Conservation (phyloP, 805 yeast genomes). For the Kodamaea fukazawae region DNA sequence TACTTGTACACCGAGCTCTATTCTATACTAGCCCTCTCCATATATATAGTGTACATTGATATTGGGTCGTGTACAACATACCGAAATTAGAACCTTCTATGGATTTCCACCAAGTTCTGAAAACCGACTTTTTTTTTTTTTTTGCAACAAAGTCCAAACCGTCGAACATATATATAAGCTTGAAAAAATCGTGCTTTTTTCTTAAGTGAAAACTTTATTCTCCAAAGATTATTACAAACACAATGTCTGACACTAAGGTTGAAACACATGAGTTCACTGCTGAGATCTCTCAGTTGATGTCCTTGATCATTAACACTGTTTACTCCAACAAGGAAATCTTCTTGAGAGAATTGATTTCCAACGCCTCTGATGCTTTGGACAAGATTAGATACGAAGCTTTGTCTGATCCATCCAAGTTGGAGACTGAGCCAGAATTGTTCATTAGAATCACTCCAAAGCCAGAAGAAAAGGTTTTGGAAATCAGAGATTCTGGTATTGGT, state of each 20-base stretch:
- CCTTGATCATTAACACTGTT: conserved; percentile 99
- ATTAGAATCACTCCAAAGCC: conserved; percentile 97
- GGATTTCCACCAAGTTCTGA: conserved; percentile 10
- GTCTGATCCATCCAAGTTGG: conserved; percentile 87
- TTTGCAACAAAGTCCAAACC: conserved; percentile 7
- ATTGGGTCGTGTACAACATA: conserved; percentile 4
- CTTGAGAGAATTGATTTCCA: conserved; percentile 97
- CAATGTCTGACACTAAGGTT: conserved; percentile 52
- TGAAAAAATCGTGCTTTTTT: conserved; percentile 8
- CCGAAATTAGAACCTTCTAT: conserved; percentile 9
- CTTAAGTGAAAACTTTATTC: conserved; percentile 10
- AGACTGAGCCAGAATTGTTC: conserved; percentile 92
- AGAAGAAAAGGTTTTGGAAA: conserved; percentile 89
- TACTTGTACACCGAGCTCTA: too few species aligned
- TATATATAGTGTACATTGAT: not conserved
- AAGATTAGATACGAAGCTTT: conserved; percentile 96
- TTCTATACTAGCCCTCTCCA: too few species aligned
- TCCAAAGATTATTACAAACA: conserved; percentile 10
- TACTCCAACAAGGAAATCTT: conserved; percentile 99
- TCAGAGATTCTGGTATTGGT: conserved; percentile 99
- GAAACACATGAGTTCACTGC: conserved; percentile 98
- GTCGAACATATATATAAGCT: conserved; percentile 7
- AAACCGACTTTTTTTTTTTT: conserved; percentile 6
- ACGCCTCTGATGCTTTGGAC: conserved; percentile 98
- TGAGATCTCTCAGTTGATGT: conserved; percentile 99